A percentile compares a stretch with the other conserved stretches of the same genome.
phyloP scores from a whole-genome alignment of 139 green algal genomes.

The Auxenochlorella pyrenoidosa region DNA sequence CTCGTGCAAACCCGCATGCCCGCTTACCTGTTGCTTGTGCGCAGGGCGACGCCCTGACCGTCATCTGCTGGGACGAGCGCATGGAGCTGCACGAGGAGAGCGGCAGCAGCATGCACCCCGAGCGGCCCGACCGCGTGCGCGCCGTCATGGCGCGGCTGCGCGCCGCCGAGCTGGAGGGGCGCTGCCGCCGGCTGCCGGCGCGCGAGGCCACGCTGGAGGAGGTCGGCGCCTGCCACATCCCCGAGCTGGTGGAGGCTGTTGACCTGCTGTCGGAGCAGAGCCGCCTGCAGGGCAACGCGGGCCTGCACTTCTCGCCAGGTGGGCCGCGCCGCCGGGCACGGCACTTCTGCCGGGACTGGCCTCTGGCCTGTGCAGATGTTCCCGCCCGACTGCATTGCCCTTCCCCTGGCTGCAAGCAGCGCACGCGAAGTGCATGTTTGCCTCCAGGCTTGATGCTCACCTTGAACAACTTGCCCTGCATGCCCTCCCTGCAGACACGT shows the following conservation, averaged over 20 bases:
- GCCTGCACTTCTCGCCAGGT: conserved; percentile 37
- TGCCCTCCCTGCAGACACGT: conserved; percentile 65
- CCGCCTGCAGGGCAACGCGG: conserved; percentile 15
- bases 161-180: conserved; percentile 46
- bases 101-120: conserved; percentile 46
- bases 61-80: conserved; percentile 65
- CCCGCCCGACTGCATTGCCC: background rate
- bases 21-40: background rate
- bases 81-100: conserved; percentile 59
- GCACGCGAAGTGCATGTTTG: no score
- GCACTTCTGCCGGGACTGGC: no score
- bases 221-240: conserved; percentile 70
- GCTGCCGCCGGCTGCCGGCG: conserved; percentile 51
- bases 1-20: background rate
- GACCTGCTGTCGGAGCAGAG: conserved; percentile 32
- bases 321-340: no score
- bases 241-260: conserved; percentile 52
- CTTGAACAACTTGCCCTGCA: no score
- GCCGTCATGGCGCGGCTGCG: conserved; percentile 74
- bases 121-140: conserved; percentile 76
- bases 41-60: conserved; percentile 34
- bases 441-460: no score
- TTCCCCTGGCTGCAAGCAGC: no score
- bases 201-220: conserved; percentile 62
- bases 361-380: no score